A percentile compares a stretch with the other conserved stretches of the same genome.
These are phyloP conservation scores for Leishmania tarentolae DNA, from an alignment of 208 protist genomes.

Conservation along the genomic window DNA sequence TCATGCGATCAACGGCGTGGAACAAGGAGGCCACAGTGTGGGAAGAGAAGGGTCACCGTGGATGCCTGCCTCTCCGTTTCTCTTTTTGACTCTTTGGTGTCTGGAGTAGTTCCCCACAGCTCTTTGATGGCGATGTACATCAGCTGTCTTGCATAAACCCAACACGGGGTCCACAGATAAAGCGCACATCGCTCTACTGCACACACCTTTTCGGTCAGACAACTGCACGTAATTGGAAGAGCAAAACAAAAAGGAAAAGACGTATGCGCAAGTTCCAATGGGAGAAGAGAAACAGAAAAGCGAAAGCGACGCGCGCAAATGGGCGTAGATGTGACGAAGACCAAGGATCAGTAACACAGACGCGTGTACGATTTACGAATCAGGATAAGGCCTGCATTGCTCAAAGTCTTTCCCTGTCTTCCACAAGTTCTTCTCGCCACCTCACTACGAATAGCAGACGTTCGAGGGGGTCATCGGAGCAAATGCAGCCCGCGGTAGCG, in stretches of 20 bases:
- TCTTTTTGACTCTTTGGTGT: neutral
- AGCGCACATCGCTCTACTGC: neutral
- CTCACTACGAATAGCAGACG: no score
- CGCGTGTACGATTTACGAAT: neutral
- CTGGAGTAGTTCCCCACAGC: neutral
- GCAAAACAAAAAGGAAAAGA: neutral
- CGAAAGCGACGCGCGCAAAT: neutral
- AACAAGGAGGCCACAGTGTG: neutral
- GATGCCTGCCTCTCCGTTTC: neutral
- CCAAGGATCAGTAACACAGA: neutral
- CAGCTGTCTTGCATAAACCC: neutral
- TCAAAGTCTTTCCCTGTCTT: neutral
- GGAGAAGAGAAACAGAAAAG: neutral
- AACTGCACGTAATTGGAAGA: neutral
- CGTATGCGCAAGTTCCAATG: neutral
- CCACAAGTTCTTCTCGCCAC: neutral
- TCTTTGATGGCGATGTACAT: neutral
- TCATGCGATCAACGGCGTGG: neutral
- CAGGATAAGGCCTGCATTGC: neutral
- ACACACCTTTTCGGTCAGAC: neutral
- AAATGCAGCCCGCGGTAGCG: conserved; percentile 9
- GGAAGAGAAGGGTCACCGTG: neutral
- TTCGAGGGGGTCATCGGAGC: neutral
- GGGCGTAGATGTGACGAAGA: neutral
- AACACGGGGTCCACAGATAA: neutral